Evolutionary conservation across 202 grass and related monocot genomes (phyloP), one percentile per base, ranked within the genome.

Genomic region (Schoenoplectus tabernaemontani): DNA sequence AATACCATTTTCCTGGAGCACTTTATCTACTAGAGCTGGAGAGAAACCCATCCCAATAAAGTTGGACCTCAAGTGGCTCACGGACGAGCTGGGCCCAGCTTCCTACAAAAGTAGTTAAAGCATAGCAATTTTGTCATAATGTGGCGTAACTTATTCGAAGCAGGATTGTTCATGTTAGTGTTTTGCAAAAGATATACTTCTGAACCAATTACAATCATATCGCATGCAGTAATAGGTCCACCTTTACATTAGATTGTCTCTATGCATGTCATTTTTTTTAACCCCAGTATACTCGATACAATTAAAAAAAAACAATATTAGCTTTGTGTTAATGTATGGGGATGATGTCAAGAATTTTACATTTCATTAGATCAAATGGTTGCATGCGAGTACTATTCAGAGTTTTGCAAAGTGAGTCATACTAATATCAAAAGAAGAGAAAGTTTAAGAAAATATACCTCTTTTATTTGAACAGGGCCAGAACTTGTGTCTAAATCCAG

Each of bases 31-130:
- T 73, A 92, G 57, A 50, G 26, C 65, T 81, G 88, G 76, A 77
- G 76, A 79, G 80, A 97, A 97, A 5, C 89, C 95, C 91, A 94
- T 94, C 7, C 79, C 87, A 83, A 94, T 83, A 82, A 92, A 94
- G n/a, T 94, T 75, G 23, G 59, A 88, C 73, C 88, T 94, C 84
- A 92, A 53, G 66, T 64, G 42, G 83, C 78, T 65, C 4, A 67
- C 86, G 4, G 91, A 92, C 33, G 91, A 92, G 82, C 84, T 90
- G 28, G 87, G 82, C 41, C 86, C 69, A 44, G 74, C 81, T 81
- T 85, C 82, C 94, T 97, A 81, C 38, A 79, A 15, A 74, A 77
- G 26, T 46, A 77, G 43, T 80, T 48, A 83, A 61, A 59, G 74
- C 54, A 76, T 36, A 12, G 58, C 13, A 76, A 58, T 39, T 82